Conservation (phyloP, 169 alveolate genomes). For the Amoebophrya sp. region DNA sequence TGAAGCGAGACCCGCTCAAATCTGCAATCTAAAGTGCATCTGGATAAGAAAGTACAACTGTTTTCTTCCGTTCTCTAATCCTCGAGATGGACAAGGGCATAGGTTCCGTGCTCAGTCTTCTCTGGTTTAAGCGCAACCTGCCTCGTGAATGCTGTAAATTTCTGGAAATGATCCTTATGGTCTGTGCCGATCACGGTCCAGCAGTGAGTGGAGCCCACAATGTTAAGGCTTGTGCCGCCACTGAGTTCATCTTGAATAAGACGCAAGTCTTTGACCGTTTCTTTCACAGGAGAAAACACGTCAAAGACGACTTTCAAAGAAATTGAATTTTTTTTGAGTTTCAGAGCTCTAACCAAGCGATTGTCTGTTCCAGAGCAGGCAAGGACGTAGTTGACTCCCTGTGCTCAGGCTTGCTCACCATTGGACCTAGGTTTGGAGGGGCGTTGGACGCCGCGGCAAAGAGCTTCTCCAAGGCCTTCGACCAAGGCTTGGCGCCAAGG, state of each 20-base stretch:
- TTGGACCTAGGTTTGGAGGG: conserved; percentile 56
- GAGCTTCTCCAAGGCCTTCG: conserved; percentile 14
- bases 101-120: conserved; percentile 53
- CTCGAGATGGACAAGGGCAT: conserved; percentile 46
- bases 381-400: conserved; percentile 51
- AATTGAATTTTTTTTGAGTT: not conserved
- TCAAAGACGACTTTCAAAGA: too few relatives aligned
- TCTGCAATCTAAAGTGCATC: too few relatives aligned
- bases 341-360: not conserved
- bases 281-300: not conserved
- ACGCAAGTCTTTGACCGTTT: not conserved
- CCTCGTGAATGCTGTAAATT: conserved; percentile 49
- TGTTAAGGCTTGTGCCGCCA: conserved; percentile 53
- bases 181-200: conserved; percentile 57
- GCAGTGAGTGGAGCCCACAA: conserved; percentile 59
- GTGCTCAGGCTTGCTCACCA: conserved; percentile 54
- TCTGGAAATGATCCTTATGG: conserved; percentile 54
- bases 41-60: too few relatives aligned
- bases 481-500: not conserved
- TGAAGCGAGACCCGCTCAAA: too few relatives aligned
- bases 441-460: conserved; percentile 56
- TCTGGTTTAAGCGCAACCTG: conserved; percentile 55
- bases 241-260: conserved; percentile 11
- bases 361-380: conserved; percentile 30
- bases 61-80: not conserved